Evolutionary conservation across 1,284 basidiomycete genomes (phyloP), one percentile per base, ranked within the genome.

Genomic region (Tilletia setariae): DNA sequence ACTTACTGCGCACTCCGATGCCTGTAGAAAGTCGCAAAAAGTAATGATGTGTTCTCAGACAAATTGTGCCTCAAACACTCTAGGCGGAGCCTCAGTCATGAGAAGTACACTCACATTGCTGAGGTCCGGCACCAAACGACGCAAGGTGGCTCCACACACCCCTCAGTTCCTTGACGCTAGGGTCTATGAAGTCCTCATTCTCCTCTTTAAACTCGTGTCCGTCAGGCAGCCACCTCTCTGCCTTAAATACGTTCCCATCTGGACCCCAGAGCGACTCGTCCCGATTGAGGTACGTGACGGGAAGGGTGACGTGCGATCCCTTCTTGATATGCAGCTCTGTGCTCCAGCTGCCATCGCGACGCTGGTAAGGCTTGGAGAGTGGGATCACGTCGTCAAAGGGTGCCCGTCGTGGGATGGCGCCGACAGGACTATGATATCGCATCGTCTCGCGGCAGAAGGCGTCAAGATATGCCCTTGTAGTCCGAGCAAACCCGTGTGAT

Each of bases 151-250:
- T 32, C 28, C 35, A 61, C 30, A 61, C 56, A 11, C 56, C 56
- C 56, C 35, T 61, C 30, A 61, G 56, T 30, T 61, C 56, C 25
- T 61, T 61, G 28, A 61, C 56, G 56, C 25, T 30, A 16, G 56
- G 56, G n/a, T 61, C 56, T 15, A 61, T 32, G 47, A n/a, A 25
- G 13, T 32, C 56, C 15, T 35, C 19, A 30, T 30, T 40, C 28
- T 16, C 15, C 23, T 61, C 56, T 25, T 61, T 19, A 30, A 32
- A 61, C 56, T 61, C 35, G 56, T 61, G 56, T 35, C 32, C 56
- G 9, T 61, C 56, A 19, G 56, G 28, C 56, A 61, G 56, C 56
- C 56, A 61, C 32, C 56, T 61, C 47, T 49, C 47, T 19, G 47
- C 47, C 47, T 49, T 49, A 19, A 49, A 49, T 7, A n/a, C 47